Evolutionary conservation across 2,329 filamentous ascomycete genomes (phyloP).

Genomic region (Alternaria metachromatica): DNA sequence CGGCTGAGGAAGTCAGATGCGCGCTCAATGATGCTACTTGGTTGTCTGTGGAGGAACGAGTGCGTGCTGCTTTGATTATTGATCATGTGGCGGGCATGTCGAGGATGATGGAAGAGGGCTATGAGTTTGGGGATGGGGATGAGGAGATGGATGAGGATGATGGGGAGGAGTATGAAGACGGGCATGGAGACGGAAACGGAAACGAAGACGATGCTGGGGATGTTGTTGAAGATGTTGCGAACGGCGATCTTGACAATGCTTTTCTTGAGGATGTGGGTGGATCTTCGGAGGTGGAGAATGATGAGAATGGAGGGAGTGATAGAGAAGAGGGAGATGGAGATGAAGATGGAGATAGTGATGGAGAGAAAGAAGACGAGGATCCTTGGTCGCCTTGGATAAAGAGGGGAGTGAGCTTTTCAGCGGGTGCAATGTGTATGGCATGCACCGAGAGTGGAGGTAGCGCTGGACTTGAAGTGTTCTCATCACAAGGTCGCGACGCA

Average conservation of each 20-base stretch:
- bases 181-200: no score
- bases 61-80: not conserved
- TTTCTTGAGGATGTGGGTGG: not conserved
- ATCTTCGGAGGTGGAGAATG: not conserved
- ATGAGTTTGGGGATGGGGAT: not conserved
- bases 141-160: not conserved
- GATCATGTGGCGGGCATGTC: not conserved
- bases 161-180: not conserved
- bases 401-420: not conserved
- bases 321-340: not conserved
- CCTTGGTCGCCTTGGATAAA: not conserved
- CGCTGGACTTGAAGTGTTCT: not conserved
- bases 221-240: not conserved
- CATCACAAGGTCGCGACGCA: no score
- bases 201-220: no score
- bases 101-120: not conserved
- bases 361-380: not conserved
- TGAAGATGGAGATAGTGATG: not conserved
- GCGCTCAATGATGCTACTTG: rapidly evolving
- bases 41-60: not conserved
- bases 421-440: not conserved
- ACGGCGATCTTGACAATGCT: no score
- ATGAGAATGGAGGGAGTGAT: not conserved
- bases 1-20: not conserved
- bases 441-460: not conserved